Evolutionary conservation across 2,329 filamentous ascomycete species (phyloP), one percentile per base, ranked within the genome.

Genomic region (Davidsoniella virescens): DNA sequence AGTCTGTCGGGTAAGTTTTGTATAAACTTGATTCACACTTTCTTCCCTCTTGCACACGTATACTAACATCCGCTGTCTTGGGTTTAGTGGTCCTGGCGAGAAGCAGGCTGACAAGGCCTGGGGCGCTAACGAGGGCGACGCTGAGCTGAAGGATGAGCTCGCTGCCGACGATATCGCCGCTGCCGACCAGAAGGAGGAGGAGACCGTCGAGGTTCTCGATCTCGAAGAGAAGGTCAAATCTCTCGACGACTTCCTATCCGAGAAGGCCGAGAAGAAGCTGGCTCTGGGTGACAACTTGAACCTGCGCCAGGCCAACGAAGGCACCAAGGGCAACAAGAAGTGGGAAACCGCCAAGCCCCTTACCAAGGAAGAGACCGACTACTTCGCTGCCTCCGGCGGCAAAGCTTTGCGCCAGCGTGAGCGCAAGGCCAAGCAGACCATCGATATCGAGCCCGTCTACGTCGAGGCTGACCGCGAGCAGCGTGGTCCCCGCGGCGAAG

Each of bases 301-400:
- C 62, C 75, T 87, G 63, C 90, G 92, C 71, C 80, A 87, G 73
- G 72, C 90, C 67, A 95, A 96, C 74, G 88, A 95, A 73, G 88
- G 88, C 62, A 76, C 73, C 72, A 86, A 87, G 73, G 64, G 71
- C 61, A 80, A 87, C 74, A 90, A 92, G 78, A 92, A 95, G 77
- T 94, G 88, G 85, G 84, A 84, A 61, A 73, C 76, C 61, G 87
- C 87, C 65, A 93, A 88, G 73, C 63, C 74, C 53, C 70, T 84
- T 52, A 64, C 69, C 63, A 82, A 82, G 66, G 71, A 78, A 17
- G 71, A 75, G 10, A 80, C 87, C 60, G 79, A 83, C 59, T 95
- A 85, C 77, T 82, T 94, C 63, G 69, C 82, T 61, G 80, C 75
- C 59, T 67, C 74, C 57, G 73, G 71, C 55, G 82, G 82, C 70